These are phyloP conservation scores for Paramecium primaurelia DNA, from an alignment of 73 alveolate species.

Conservation along the genomic window DNA sequence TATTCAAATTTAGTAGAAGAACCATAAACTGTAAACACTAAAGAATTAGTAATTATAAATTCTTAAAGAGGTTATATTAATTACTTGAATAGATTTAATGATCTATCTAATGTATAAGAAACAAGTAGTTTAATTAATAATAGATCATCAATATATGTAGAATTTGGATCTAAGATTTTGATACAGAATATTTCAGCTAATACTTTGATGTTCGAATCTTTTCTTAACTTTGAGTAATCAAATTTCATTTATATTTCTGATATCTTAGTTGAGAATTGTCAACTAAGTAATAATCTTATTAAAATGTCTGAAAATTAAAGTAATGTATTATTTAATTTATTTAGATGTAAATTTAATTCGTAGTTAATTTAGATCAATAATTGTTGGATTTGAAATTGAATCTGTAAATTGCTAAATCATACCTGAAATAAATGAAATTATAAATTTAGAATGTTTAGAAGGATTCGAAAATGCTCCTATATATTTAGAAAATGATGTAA, in stretches of 20 bases:
- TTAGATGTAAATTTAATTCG: not conserved
- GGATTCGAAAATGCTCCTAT: not conserved
- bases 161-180: not conserved
- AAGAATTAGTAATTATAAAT: not conserved
- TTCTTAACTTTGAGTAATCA: not conserved
- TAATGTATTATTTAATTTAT: not conserved
- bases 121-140: not conserved
- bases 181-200: not conserved
- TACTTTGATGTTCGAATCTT: not conserved
- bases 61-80: not conserved
- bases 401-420: not conserved
- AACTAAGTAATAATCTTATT: not conserved
- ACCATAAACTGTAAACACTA: not conserved
- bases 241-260: not conserved
- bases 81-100: not conserved
- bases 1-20: not conserved
- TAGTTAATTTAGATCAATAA: not conserved
- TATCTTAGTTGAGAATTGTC: not conserved
- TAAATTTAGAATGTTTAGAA: not conserved
- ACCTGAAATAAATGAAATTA: not conserved
- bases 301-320: not conserved
- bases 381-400: not conserved
- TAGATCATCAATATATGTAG: not conserved
- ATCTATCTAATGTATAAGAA: not conserved
- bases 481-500: not conserved